Base-by-base conservation (phyloP, 2,329 filamentous ascomycete species). In the Hymenoscyphus scutula region DNA sequence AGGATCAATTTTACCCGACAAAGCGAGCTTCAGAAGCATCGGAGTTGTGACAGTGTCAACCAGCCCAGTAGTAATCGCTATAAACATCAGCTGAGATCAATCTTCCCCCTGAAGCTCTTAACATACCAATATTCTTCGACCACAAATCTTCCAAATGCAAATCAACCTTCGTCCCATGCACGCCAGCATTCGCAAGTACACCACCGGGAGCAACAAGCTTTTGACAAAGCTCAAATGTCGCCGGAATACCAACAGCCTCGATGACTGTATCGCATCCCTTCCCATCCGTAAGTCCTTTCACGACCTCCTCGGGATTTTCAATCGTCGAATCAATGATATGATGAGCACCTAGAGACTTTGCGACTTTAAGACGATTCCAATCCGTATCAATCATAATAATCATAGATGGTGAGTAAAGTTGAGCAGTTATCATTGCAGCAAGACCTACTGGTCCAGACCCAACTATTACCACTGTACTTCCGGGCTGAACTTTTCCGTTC, bases 391-490 rank as follows among this genome's bases (percentile, higher is more conserved):
- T 73, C 64, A 80, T 77, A 10, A 86, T 79, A 27, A 85, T 74
- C 63, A 76, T 73, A 2, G 78, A 74, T 0, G 84, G 83, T 0
- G 81, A 79, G 68, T 84, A 86, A 58, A 86, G 75, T 68, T 80
- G 78, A 2, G 83, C 78, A 3, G 82, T 83, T 53, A 85, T 74
- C n/a, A 84, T 70, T 0, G 79, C 79, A 0, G 81, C 80, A n/a
- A 86, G 72, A 0, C 84, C 84, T 1, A 87, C 78, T 0, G 83
- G 82, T 0, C 84, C 84, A 2, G 79, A 76, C 1, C 84, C 84
- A 1, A 86, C 77, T 58, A 87, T 79, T 0, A 77, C 83, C 0
- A 86, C 81, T 0, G 77, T 81, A 5, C 74, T 72, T 0, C 82
- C 83, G 0, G 82, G 83, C 62, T 79, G 73, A 1, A 86, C 80